Evolutionary conservation across 192 early-diverging fungal species (phyloP), one percentile per base, ranked within the genome.

Genomic region (Backusella westeae): DNA sequence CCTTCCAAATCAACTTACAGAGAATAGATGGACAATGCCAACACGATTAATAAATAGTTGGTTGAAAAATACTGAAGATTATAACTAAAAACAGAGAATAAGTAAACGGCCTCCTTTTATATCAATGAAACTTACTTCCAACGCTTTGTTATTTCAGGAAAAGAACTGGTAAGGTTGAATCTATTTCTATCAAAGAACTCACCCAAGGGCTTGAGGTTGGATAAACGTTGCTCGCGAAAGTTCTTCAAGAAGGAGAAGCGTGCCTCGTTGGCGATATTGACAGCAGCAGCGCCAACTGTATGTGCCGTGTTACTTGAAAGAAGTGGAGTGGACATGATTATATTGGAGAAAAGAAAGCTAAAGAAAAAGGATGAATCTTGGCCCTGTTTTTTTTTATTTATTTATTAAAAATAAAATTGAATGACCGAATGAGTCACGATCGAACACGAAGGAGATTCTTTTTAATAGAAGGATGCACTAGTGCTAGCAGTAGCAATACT

Each of bases 111-210:
- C 35, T 2, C 6, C 19, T 26, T 35, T 21, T n/a, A 12, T 15
- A 21, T 8, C 17, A 53, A 10, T 29, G 71, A 49, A 2, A 66
- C 81, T 74, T 77, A 83, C 81, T 72, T 83, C 76, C 78, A 83
- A 49, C 82, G 76, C 32, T 77, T 68, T 8, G 72, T 76, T 53
- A 83, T 80, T 49, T 75, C 71, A 4, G 72, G 76, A 34, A 80
- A 82, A 34, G 77, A 78, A 69, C 73, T 78, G 7, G 89, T 87
- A 36, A 83, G 75, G 9, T 80, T 85, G 41, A 91, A 73, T 59
- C 90, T 78, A 69, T 87, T 85, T 69, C 73, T 86, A 81, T 88
- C 87, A 83, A 90, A 88, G 77, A 90, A 90, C 49, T 90, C 89
- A 66, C 76, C 72, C 8, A 79, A 41, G 32, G 87, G 87, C 32